phyloP scores from a whole-genome alignment of 2,329 filamentous ascomycete species.

The Lasiodiplodia gonubiensis region DNA sequence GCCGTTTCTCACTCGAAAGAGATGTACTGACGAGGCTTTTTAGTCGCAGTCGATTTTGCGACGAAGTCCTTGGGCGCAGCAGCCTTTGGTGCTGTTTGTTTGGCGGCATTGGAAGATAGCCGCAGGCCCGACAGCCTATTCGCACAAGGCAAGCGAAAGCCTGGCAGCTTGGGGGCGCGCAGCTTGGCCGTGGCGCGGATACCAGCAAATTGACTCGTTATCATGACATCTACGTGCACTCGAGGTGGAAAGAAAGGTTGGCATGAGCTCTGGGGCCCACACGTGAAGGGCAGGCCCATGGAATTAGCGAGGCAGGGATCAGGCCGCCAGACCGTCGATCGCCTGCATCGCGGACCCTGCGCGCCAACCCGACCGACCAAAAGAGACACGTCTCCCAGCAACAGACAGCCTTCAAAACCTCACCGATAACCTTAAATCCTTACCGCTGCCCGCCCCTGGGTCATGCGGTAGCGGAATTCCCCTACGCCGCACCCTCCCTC shows the following conservation, averaged over 20 bases:
- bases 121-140: background rate
- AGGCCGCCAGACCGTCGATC: background rate
- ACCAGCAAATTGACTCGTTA: background rate
- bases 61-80: background rate
- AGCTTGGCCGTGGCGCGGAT: background rate
- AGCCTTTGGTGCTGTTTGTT: background rate
- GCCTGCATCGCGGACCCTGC: background rate
- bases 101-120: background rate
- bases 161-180: background rate
- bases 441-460: background rate
- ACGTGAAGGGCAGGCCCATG: constrained; percentile 12
- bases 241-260: constrained; percentile 25
- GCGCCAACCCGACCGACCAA: background rate
- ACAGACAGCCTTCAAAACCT: background rate
- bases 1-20: background rate
- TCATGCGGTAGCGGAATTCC: background rate
- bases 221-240: constrained; percentile 12
- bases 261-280: constrained; percentile 10
- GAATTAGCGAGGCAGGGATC: background rate
- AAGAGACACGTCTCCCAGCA: constrained; percentile 16
- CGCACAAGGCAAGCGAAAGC: background rate
- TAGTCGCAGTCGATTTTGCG: background rate
- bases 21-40: background rate
- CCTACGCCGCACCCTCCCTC: background rate
- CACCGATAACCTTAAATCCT: background rate